phyloP scores from a whole-genome alignment of 768 basidiomycete species.

The Sporobolomyces pararoseus region DNA sequence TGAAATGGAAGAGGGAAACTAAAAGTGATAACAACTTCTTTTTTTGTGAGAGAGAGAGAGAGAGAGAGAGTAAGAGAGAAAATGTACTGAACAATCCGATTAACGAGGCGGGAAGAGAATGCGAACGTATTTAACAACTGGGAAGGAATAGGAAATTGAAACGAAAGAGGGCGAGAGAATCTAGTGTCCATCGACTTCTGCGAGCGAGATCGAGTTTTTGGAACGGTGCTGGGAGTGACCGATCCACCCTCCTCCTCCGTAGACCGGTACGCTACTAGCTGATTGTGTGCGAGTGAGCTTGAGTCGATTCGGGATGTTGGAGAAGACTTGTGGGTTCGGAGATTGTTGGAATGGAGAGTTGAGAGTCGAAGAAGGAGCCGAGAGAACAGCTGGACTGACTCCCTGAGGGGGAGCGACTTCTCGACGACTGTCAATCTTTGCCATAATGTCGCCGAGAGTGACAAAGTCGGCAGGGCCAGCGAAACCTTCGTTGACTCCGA shows the following conservation, averaged over 20 bases:
- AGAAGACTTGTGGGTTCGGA: neutral
- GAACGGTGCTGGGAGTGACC: constrained; percentile 1
- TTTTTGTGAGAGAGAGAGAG: no score
- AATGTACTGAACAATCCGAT: no score
- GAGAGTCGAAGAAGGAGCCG: constrained; percentile 2
- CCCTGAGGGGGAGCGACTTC: neutral
- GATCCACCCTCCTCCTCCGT: neutral
- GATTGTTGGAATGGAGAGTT: constrained; percentile 8
- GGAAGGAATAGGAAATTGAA: neutral
- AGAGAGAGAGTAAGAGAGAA: no score
- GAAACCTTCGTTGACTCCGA: constrained; percentile 27
- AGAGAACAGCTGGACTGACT: neutral
- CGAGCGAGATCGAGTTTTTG: constrained; percentile 10
- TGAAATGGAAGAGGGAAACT: no score
- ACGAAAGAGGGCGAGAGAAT: neutral
- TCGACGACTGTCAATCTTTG: constrained; percentile 32
- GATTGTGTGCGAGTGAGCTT: constrained; percentile 29
- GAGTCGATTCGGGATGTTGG: constrained; percentile 11
- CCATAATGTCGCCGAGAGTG: constrained; percentile 31
- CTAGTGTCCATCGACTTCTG: constrained; percentile 23
- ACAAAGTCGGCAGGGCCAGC: constrained; percentile 29
- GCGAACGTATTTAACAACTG: neutral
- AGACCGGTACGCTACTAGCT: constrained; percentile 18
- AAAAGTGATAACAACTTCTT: no score
- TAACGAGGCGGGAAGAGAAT: no score